Conservation (phyloP, 441 rosid species). For the Jatropha podagrica region DNA sequence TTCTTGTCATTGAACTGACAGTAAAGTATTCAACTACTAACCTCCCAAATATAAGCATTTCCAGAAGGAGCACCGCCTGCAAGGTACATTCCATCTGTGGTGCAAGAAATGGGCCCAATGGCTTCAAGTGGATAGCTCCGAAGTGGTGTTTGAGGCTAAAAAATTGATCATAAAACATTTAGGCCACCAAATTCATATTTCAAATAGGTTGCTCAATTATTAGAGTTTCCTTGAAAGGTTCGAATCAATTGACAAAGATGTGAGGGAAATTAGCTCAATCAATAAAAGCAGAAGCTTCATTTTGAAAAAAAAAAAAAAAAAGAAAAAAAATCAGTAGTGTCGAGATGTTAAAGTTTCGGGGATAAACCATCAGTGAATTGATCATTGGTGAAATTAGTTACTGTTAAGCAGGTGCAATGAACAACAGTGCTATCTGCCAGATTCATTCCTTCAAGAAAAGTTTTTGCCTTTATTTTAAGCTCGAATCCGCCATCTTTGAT, state of each 20-base stretch:
- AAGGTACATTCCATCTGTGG: conserved; percentile 45
- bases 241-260: not conserved
- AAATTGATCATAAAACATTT: conserved; percentile 7
- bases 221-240: not conserved
- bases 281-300: not conserved
- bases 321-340: no score
- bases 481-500: no score
- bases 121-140: conserved; percentile 56
- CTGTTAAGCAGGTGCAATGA: no score
- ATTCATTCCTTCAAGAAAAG: no score
- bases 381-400: no score
- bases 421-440: no score
- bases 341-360: no score
- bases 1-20: not conserved
- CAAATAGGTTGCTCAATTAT: not conserved
- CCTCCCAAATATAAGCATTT: conserved; percentile 59
- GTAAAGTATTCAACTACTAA: conserved; percentile 19
- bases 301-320: no score
- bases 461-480: no score
- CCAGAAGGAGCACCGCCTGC: conserved; percentile 54
- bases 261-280: not conserved
- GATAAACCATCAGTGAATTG: no score
- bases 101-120: conserved; percentile 45
- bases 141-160: conserved; percentile 44
- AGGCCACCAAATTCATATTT: not conserved